Evolutionary conservation across 208 protist species (phyloP).

Genomic region (Leptomonas seymouri): DNA sequence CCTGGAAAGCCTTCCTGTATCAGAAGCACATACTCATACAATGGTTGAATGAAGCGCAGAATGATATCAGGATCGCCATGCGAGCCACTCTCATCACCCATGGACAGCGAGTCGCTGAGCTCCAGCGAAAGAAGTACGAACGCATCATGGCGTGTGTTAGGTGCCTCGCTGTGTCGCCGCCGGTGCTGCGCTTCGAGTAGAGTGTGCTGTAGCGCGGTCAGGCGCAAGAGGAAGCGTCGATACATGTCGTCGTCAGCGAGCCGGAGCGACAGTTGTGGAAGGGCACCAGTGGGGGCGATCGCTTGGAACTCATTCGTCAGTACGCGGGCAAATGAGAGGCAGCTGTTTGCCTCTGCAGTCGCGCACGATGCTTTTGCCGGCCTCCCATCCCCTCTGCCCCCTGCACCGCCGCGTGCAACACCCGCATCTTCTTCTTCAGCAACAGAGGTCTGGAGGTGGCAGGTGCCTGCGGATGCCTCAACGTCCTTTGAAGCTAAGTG

Average conservation of each 20-base stretch:
- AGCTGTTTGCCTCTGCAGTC: not conserved
- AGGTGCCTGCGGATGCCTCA: not conserved
- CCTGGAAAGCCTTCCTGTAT: constrained; percentile 12
- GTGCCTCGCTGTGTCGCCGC: not conserved
- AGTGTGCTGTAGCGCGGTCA: constrained; percentile 30
- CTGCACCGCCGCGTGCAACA: no score
- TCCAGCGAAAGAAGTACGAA: constrained; percentile 8
- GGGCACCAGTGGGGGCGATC: not conserved
- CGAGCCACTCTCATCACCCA: not conserved
- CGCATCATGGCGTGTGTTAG: not conserved
- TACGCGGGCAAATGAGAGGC: not conserved
- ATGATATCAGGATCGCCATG: constrained; percentile 19
- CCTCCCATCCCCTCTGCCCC: not conserved
- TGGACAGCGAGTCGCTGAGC: constrained; percentile 2
- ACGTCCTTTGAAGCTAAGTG: not conserved
- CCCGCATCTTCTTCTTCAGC: not conserved
- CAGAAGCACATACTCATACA: constrained; percentile 42
- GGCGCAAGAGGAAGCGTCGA: constrained; percentile 51
- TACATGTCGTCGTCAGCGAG: constrained; percentile 60
- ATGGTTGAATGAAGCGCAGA: constrained; percentile 41
- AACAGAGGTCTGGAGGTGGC: not conserved
- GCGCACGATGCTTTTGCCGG: not conserved
- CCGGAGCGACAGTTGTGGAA: constrained; percentile 24
- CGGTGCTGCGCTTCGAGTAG: not conserved
- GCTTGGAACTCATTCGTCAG: not conserved